Evolutionary conservation across 208 protist genomes (phyloP).

Genomic region (Acanthamoeba culbertsoni): DNA sequence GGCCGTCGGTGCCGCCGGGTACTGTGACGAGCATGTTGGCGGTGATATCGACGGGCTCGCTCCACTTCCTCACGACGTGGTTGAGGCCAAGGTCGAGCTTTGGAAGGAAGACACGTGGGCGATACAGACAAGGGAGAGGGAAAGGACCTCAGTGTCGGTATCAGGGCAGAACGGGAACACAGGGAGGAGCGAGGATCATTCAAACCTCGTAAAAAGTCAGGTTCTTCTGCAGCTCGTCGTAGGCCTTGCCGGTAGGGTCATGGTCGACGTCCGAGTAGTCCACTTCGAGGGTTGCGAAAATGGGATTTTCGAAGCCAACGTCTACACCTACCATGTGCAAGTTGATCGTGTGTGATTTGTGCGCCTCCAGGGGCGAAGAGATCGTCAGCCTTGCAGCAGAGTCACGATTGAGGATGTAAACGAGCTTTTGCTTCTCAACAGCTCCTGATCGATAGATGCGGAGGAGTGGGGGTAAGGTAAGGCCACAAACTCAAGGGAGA

Average conservation of each 20-base stretch:
- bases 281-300: conserved; percentile 91
- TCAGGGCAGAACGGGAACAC: too few relatives aligned
- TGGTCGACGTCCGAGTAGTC: conserved; percentile 82
- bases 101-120: too few relatives aligned
- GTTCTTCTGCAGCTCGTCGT: conserved; percentile 17
- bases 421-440: conserved; percentile 94
- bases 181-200: neutral
- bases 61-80: conserved; percentile 96
- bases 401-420: conserved; percentile 93
- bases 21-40: conserved; percentile 90
- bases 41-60: conserved; percentile 88
- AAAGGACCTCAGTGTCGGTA: too few relatives aligned
- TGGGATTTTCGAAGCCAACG: conserved; percentile 94
- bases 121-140: too few relatives aligned
- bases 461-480: neutral
- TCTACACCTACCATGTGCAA: conserved; percentile 89
- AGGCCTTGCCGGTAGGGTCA: conserved; percentile 71
- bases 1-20: conserved; percentile 89
- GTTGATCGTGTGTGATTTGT: conserved; percentile 87
- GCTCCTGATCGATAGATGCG: conserved; percentile 68
- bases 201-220: conserved; percentile 64
- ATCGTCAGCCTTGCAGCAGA: conserved; percentile 86
- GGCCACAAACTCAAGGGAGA: neutral
- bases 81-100: conserved; percentile 97
- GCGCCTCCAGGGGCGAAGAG: conserved; percentile 92